A percentile compares a stretch with the other conserved stretches of the same genome.
phyloP scores from a whole-genome alignment of 768 basidiomycete species.

The Collybia sordida region DNA sequence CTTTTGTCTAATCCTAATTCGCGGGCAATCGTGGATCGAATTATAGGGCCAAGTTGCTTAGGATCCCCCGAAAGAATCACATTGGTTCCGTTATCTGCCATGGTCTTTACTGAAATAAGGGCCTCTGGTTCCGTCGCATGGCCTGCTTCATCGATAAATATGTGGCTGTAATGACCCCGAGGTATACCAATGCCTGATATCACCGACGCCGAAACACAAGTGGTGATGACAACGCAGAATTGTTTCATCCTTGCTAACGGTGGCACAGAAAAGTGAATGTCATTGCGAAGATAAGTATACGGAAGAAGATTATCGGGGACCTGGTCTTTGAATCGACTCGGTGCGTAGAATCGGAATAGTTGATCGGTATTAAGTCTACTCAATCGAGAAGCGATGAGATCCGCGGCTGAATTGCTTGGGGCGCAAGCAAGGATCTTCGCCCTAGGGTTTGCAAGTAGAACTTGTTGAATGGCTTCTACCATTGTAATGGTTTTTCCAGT shows the following conservation, averaged over 20 bases:
- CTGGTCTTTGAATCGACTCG: conserved; percentile 41
- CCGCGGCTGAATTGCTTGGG: conserved; percentile 67
- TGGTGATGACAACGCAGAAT: conserved; percentile 60
- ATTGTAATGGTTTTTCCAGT: conserved; percentile 70
- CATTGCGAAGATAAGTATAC: conserved; percentile 30
- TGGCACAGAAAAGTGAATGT: conserved; percentile 42
- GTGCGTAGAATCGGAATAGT: conserved; percentile 58
- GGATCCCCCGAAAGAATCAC: conserved; percentile 69
- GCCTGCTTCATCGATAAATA: conserved; percentile 73
- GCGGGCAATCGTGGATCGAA: conserved; percentile 56
- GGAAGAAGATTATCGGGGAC: conserved; percentile 44
- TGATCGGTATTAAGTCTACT: conserved; percentile 26
- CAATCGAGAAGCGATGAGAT: conserved; percentile 53
- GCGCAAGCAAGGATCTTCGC: conserved; percentile 59
- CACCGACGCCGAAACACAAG: conserved; percentile 63
- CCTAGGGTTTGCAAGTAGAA: conserved; percentile 35
- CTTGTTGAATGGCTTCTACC: conserved; percentile 57
- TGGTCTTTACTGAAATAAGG: conserved; percentile 60
- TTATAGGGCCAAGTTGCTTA: conserved; percentile 70
- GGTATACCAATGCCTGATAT: conserved; percentile 54
- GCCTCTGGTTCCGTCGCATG: conserved; percentile 72
- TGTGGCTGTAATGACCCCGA: conserved; percentile 63
- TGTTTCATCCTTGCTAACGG: conserved; percentile 32
- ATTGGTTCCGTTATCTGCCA: conserved; percentile 53
- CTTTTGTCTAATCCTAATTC: conserved; percentile 58